Evolutionary conservation across 2,329 filamentous ascomycete species (phyloP), one percentile per base, ranked within the genome.

Genomic region (Fusarium sp.): DNA sequence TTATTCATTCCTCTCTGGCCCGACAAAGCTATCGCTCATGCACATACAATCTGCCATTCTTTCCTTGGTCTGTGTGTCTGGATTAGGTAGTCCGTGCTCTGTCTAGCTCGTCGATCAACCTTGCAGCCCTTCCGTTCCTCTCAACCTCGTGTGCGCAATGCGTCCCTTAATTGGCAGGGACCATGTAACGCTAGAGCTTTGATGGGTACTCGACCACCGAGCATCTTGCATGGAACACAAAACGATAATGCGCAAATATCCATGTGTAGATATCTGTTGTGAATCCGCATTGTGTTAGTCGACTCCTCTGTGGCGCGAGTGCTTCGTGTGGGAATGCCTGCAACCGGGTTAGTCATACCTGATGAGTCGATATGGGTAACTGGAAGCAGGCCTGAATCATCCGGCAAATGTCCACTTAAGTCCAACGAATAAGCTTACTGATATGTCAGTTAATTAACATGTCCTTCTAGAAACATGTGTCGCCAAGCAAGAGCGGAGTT

Each of bases 351-450:
- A 31, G 49, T 57, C 54, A 63, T 63, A n/a, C 20, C 14, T 10
- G 16, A 62, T 70, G 67, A 65, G 64, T 70, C 60, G 46, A 70
- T 40, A 42, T 42, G 55, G 49, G 38, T 40, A 49, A 58, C 27
- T 18, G 7, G 27, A 34, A 49, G n/a, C 14, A 58, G 29, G 18
- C 55, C 14, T 70, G 68, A 68, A 65, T 70, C 68, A 70, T 71
- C 20, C 61, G 64, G 67, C 25, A 49, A 60, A 49, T 27, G 14
- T 29, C 44, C 44, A 27, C 44, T 49, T n/a, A 27, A 27, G 9
- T 27, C 44, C 23, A 49, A 49, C 29, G 31, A 33, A 34, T 34
- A 34, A 67, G 64, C 67, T 68, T 65, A 58, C 57, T 53, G 29
- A n/a, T 20, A 42, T 62, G 14, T 64, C 55, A 31, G 33, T 34